Conservation (phyloP, 139 green algal genomes). For the Auxenochlorella pyrenoidosa region DNA sequence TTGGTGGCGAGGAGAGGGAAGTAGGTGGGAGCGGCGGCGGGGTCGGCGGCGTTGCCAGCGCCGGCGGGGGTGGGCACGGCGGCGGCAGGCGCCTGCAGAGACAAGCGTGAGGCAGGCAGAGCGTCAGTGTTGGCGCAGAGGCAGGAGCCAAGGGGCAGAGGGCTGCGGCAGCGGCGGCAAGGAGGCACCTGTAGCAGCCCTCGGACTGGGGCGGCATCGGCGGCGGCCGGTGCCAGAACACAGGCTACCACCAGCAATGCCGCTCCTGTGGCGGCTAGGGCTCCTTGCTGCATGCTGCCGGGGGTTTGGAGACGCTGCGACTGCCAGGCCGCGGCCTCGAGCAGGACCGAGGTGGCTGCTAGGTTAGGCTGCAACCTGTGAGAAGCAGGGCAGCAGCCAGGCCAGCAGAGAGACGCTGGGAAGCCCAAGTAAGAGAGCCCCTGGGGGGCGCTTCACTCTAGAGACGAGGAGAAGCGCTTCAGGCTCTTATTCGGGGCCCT, state of each 20-base stretch:
- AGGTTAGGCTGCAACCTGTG: no score
- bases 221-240: background rate
- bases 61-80: background rate
- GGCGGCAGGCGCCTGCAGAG: background rate
- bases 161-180: background rate
- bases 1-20: slow-evolving; percentile 4
- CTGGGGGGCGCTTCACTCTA: no score
- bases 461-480: no score
- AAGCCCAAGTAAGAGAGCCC: no score
- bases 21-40: slow-evolving; percentile 3
- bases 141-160: background rate
- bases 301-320: background rate
- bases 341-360: no score
- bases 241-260: background rate
- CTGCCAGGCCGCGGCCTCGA: background rate
- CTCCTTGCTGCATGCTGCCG: background rate
- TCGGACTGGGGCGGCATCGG: background rate
- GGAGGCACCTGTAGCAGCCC: background rate
- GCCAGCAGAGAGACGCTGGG: no score
- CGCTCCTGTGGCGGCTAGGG: background rate
- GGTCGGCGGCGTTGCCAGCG: background rate
- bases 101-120: background rate
- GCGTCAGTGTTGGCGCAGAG: background rate
- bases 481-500: no score
- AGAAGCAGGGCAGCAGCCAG: no score